These are phyloP conservation scores for Russula abietina DNA, from an alignment of 768 basidiomycete genomes.

Conservation along the genomic window DNA sequence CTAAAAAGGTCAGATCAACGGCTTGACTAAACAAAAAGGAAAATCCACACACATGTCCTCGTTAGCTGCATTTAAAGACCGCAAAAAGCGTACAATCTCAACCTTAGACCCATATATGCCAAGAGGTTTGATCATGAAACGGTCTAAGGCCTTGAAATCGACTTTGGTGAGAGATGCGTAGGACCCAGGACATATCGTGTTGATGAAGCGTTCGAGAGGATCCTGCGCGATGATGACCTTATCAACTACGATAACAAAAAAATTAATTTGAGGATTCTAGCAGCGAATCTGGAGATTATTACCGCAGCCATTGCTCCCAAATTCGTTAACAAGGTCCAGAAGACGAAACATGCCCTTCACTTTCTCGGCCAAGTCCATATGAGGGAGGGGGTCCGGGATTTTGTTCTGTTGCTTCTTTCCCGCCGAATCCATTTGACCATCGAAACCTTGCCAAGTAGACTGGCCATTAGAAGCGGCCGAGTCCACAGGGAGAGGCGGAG, in stretches of 20 bases:
- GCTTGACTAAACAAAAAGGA: not conserved
- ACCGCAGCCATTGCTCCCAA: conserved; percentile 49
- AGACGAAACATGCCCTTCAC: conserved; percentile 47
- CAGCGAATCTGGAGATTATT: conserved; percentile 15
- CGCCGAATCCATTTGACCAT: not conserved
- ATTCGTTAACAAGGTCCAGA: conserved; percentile 47
- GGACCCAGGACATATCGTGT: conserved; percentile 43
- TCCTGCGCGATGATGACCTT: conserved; percentile 55
- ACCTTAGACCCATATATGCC: conserved; percentile 53
- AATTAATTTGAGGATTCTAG: not conserved
- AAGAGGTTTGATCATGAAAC: conserved; percentile 40
- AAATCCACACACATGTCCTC: conserved; percentile 35
- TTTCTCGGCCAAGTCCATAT: not conserved
- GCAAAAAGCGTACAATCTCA: conserved; percentile 45
- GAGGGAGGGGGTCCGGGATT: too few species aligned
- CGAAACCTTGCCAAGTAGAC: not conserved
- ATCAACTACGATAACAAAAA: conserved; percentile 39
- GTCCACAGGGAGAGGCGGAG: not conserved
- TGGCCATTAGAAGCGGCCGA: not conserved
- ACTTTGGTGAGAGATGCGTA: conserved; percentile 37
- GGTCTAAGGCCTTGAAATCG: conserved; percentile 37
- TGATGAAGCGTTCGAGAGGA: conserved; percentile 43
- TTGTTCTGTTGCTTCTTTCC: not conserved
- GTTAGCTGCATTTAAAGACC: conserved; percentile 34
- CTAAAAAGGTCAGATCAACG: conserved; percentile 30